Conservation (phyloP, 257 asterid genomes). For the Solanum pennellii region DNA sequence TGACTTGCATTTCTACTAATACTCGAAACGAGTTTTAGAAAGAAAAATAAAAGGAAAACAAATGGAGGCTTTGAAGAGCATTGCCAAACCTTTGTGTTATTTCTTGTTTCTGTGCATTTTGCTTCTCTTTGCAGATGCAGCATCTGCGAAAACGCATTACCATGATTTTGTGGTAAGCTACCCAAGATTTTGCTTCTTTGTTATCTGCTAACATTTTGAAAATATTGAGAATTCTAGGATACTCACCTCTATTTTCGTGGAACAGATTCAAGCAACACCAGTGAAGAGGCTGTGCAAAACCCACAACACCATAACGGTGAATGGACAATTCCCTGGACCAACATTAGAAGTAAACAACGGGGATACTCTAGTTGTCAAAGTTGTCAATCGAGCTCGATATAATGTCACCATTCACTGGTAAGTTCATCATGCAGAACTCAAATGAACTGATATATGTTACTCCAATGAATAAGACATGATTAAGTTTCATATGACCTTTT, state of each 20-base stretch:
- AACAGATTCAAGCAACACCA: conserved; percentile 63
- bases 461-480: neutral
- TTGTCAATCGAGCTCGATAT: conserved; percentile 54
- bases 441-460: neutral
- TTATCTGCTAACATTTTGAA: neutral
- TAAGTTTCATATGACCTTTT: neutral
- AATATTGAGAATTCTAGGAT: neutral
- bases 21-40: neutral
- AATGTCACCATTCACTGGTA: conserved; percentile 82
- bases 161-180: conserved; percentile 61
- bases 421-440: neutral
- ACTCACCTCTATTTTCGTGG: neutral
- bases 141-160: conserved; percentile 38
- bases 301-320: conserved; percentile 52
- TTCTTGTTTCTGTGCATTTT: conserved; percentile 13
- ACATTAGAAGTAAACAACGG: conserved; percentile 64
- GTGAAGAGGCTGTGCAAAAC: conserved; percentile 94
- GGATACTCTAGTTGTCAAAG: conserved; percentile 62
- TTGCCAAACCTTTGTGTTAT: conserved; percentile 2
- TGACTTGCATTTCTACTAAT: neutral
- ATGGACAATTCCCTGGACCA: conserved; percentile 77
- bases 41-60: neutral
- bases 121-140: conserved; percentile 26
- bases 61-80: conserved; percentile 17
- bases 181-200: neutral